These are phyloP conservation scores for Mortierella sp. DNA, from an alignment of 371 early-diverging fungal species.

Conservation along the genomic window DNA sequence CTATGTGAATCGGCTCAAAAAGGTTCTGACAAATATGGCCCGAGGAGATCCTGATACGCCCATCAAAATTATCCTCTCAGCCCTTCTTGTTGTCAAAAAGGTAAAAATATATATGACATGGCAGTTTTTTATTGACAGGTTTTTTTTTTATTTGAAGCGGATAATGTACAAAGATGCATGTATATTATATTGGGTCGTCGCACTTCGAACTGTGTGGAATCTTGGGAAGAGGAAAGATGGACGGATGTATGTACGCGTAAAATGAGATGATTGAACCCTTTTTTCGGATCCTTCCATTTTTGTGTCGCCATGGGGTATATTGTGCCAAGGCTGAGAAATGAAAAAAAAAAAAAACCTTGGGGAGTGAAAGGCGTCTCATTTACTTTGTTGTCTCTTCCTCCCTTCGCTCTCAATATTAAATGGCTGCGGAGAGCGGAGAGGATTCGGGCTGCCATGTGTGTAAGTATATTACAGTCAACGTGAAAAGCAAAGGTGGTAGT, in stretches of 20 bases:
- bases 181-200: neutral
- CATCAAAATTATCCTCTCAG: slow-evolving; percentile 80
- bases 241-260: neutral
- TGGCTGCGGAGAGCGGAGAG: neutral
- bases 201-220: neutral
- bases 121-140: neutral
- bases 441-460: neutral
- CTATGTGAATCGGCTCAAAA: slow-evolving; percentile 81
- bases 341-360: neutral
- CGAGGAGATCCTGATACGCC: slow-evolving; percentile 81
- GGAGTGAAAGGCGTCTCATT: neutral
- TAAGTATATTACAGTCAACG: too few species aligned
- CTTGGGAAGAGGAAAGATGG: neutral
- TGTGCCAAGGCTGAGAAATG: neutral
- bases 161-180: slow-evolving; percentile 1
- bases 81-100: slow-evolving; percentile 78
- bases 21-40: slow-evolving; percentile 71
- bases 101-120: slow-evolving; percentile 17
- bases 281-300: neutral
- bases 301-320: neutral
- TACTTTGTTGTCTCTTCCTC: too few species aligned
- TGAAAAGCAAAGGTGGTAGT: too few species aligned
- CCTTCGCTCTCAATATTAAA: neutral
- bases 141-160: neutral
- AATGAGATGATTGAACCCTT: neutral